Percentiles rank a stretch among this genome's conserved stretches.
Conservation (phyloP, 1,284 basidiomycete species). For the Ceratobasidium sp. region DNA sequence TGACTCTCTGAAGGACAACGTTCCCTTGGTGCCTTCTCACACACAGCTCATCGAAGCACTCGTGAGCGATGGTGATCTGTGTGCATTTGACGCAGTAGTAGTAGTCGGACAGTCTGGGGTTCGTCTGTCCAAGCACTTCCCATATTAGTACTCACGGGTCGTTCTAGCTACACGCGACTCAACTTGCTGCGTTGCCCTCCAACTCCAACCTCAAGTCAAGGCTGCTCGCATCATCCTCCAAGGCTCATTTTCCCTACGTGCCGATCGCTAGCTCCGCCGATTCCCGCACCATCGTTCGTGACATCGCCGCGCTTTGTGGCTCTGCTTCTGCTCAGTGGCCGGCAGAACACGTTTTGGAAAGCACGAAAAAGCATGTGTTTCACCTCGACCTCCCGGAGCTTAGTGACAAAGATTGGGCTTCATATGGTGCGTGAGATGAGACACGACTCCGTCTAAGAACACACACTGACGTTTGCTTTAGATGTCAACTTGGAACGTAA, state of each 20-base stretch:
- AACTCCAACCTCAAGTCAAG: conserved; percentile 5
- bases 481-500: background rate
- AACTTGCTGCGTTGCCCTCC: conserved; percentile 19
- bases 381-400: conserved; percentile 2
- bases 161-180: conserved; percentile 38
- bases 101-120: conserved; percentile 40
- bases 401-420: background rate
- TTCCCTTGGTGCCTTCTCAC: conserved; percentile 2
- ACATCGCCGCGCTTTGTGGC: conserved; percentile 16
- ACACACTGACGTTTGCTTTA: background rate
- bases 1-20: background rate
- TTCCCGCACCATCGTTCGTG: background rate
- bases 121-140: background rate
- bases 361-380: background rate
- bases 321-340: background rate
- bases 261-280: conserved; percentile 1
- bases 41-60: background rate
- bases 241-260: conserved; percentile 37
- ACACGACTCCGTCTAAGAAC: no score
- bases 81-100: conserved; percentile 34
- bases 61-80: conserved; percentile 12
- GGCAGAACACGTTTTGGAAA: background rate
- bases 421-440: conserved; percentile 1
- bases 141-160: background rate
- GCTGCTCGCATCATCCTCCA: conserved; percentile 12